Evolutionary conservation across 768 basidiomycete genomes (phyloP).

Genomic region (Lentinula edodes): DNA sequence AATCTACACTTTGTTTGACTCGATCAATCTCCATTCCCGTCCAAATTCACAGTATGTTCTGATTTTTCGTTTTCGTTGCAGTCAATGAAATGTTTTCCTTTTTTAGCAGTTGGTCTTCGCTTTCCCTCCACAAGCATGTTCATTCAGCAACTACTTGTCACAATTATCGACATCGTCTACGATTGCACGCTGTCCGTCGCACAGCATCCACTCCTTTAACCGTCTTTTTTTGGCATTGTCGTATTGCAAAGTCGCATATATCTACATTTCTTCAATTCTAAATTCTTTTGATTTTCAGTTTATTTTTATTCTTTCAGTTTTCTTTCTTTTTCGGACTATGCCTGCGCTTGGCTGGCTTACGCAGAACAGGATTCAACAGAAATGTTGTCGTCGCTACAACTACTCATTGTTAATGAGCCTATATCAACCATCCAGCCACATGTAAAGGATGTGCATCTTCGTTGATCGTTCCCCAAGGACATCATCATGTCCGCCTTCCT

Average conservation of each 20-base stretch:
- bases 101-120: background rate
- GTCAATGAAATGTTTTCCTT: background rate
- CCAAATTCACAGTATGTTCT: slow-evolving; percentile 3
- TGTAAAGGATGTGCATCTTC: no score
- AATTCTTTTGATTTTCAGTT: background rate
- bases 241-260: background rate
- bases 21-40: background rate
- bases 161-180: background rate
- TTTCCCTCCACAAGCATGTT: background rate
- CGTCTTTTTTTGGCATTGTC: background rate
- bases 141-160: background rate
- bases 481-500: no score
- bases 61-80: background rate
- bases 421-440: background rate
- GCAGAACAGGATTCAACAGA: background rate
- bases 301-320: slow-evolving; percentile 3
- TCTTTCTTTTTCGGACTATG: background rate
- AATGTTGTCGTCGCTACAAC: background rate
- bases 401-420: background rate
- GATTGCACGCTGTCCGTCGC: slow-evolving; percentile 8
- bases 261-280: background rate
- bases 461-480: no score
- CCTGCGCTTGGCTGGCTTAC: background rate
- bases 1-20: background rate
- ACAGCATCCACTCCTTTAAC: slow-evolving; percentile 8